Conservation (phyloP, 441 rosid species). For the Syzygium malaccense region DNA sequence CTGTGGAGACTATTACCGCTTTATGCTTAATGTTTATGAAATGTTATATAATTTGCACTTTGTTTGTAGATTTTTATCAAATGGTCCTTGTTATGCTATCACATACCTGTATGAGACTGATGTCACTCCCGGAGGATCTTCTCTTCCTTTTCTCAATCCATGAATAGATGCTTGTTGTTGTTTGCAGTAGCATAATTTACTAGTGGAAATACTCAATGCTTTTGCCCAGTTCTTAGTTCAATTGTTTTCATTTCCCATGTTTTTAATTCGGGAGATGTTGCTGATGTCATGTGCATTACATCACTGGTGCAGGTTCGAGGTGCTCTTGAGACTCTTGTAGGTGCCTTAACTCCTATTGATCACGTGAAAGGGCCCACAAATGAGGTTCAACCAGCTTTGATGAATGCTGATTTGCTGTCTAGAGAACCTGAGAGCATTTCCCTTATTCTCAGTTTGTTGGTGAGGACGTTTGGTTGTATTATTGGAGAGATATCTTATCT, state of each 20-base stretch:
- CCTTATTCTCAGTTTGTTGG: conserved; percentile 90
- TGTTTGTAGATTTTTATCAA: neutral
- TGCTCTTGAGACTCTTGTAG: conserved; percentile 87
- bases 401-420: conserved; percentile 95
- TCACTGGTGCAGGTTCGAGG: conserved; percentile 65
- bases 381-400: conserved; percentile 83
- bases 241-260: neutral
- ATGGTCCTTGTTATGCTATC: neutral
- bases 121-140: neutral
- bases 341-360: conserved; percentile 82
- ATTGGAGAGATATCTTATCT: neutral
- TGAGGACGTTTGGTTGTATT: conserved; percentile 23
- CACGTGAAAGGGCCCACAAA: conserved; percentile 65
- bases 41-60: neutral
- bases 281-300: neutral
- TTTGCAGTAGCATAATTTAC: neutral
- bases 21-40: neutral
- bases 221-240: neutral
- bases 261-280: neutral
- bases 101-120: neutral
- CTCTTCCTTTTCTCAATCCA: neutral
- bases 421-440: conserved; percentile 91
- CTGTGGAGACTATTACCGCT: neutral
- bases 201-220: neutral
- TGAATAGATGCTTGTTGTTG: neutral